phyloP scores from a whole-genome alignment of 345 rosid genomes.

The Bruguiera parviflora region DNA sequence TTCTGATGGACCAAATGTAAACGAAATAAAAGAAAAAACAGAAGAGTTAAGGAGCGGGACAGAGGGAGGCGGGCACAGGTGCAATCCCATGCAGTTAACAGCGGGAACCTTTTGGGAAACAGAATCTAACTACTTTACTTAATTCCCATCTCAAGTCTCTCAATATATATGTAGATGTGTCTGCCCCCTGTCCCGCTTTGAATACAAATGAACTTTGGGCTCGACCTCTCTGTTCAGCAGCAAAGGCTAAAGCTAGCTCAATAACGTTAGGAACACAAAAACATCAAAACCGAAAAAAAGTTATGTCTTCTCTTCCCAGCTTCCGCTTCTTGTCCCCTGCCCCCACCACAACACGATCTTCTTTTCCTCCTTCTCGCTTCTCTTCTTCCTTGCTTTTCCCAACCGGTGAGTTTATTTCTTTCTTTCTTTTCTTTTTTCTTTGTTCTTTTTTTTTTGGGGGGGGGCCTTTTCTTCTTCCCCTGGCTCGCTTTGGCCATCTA shows the following conservation, averaged over 20 bases:
- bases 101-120: constrained; percentile 41
- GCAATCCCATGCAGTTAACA: constrained; percentile 35
- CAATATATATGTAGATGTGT: neutral
- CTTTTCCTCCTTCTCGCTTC: neutral
- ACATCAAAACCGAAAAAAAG: neutral
- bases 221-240: neutral
- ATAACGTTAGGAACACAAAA: neutral
- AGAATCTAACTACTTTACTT: constrained; percentile 33
- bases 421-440: neutral
- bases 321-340: constrained; percentile 11
- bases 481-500: no score
- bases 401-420: neutral
- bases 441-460: neutral
- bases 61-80: no score
- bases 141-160: constrained; percentile 5
- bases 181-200: no score
- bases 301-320: constrained; percentile 25
- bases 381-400: neutral
- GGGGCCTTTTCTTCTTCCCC: neutral
- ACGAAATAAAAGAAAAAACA: no score
- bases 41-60: rapidly evolving
- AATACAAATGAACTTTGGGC: neutral
- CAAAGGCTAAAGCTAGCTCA: neutral
- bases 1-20: no score
- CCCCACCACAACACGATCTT: neutral